Base-by-base conservation (phyloP, 306 rosid species). In the Trifolium pratense region DNA sequence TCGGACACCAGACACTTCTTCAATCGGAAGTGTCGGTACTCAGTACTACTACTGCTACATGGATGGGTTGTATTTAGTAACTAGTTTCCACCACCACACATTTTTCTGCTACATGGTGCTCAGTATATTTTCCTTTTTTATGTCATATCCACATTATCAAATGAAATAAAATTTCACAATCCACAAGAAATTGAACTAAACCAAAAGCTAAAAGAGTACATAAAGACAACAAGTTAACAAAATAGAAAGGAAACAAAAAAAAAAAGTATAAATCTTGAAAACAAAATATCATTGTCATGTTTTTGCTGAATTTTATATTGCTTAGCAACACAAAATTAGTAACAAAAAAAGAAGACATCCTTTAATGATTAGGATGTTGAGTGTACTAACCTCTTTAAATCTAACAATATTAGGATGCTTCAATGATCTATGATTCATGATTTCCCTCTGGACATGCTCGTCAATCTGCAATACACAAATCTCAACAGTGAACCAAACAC, bases 351-450 rank as follows among this genome's bases (percentile, higher is more conserved):
- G 18, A 71, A 55, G 11, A 56, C 43, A 55, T 5, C 13, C 17
- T 60, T 31, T 26, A 40, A 34, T 69, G 7, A 57, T 34, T 57
- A 37, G 14, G 18, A 83, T 3, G 58, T 23, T 17, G 53, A 57
- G 43, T 72, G 18, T 14, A 1, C 3, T 3, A 12, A 85, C 93
- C 97, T 89, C 96, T 83, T 91, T 91, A 87, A 91, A 91, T 66
- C 88, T 86, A 73, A 87, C 78, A 59, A 89, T 89, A 84, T 91
- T 89, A 18, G 96, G 89, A 80, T 91, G 96, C 89, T 91, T 87
- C 82, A 91, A 68, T 48, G 97, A 91, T 80, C 97, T 86, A 55
- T 91, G 97, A 81, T 91, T 91, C 96, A 91, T 83, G 85, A 91
- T 91, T 70, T 91, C 97, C 80, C 91, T 87, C 51, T 78, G 88